Base-by-base conservation (phyloP, 192 early-diverging fungal species). In the Radiomyces spectabilis region DNA sequence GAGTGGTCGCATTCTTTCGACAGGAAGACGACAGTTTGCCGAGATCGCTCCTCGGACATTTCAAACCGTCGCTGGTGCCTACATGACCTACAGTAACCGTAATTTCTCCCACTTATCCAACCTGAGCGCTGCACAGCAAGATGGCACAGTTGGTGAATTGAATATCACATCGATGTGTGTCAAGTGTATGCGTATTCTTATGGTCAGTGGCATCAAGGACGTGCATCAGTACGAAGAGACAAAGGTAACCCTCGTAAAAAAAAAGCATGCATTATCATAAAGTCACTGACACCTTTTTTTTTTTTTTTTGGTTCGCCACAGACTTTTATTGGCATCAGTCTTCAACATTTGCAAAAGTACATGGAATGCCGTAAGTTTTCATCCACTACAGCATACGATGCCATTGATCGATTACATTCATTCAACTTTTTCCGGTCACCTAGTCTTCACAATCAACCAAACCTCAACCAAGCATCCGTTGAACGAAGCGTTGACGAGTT, bases 181-280 rank as follows among this genome's bases (percentile, higher is more conserved):
- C 10, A 91, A 91, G 57, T 80, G 76, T 27, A 54, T 95, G 42
- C 78, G 91, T 8, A 76, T 90, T 21, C 71, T 93, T n/a, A 74
- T 86, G 29, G 78, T 89, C 12, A 83, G 85, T 62, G 93, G 93
- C 7, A 81, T 79, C 33, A 68, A 65, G 7, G 77, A 87, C 39
- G 68, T 79, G 40, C 66, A 80, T 19, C 69, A 81, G 16, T 66
- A 61, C 24, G 69, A 73, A n/a, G 83, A 80, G 44, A 75, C 75
- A 22, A 74, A 77, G 53, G 74, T 72, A 41, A 59, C n/a, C n/a
- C n/a, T n/a, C n/a, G n/a, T n/a, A n/a, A n/a, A n/a, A n/a, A n/a
- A n/a, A n/a, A n/a, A n/a, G n/a, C 26, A 32, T 13, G 44, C 29
- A 29, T 16, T 19, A 33, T 33, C 7, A 38, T 1, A 34, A 15